Percentiles rank a stretch among this genome's conserved stretches.
Conservation (phyloP, 2,329 filamentous ascomycete genomes). For the Alternaria sp. region DNA sequence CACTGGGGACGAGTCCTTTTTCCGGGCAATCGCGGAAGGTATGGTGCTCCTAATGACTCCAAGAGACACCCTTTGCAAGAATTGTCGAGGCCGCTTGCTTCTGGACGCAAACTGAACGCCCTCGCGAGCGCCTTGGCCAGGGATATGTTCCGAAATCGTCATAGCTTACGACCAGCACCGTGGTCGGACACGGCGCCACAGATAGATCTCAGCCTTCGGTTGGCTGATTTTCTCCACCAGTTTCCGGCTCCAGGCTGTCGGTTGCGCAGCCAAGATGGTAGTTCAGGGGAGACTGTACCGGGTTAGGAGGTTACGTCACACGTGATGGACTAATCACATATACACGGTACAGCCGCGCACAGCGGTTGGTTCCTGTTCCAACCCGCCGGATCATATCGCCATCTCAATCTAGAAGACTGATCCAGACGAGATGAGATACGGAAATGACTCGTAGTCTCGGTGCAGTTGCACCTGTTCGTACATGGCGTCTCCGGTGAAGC, state of each 20-base stretch:
- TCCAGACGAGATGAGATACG: constrained; percentile 16
- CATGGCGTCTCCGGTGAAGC: background rate
- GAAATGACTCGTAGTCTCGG: constrained; percentile 18
- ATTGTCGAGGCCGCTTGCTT: background rate
- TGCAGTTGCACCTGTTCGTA: constrained; percentile 4
- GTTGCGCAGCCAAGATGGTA: constrained; percentile 27
- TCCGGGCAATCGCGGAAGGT: background rate
- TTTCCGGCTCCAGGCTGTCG: constrained; percentile 45
- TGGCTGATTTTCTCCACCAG: constrained; percentile 35
- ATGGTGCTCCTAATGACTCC: constrained; percentile 3
- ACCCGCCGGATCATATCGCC: constrained; percentile 18
- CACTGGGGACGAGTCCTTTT: background rate
- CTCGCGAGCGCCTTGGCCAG: constrained; percentile 17
- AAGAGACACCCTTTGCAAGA: background rate
- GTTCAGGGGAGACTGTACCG: constrained; percentile 14
- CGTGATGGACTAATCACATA: constrained; percentile 23
- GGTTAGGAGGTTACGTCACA: constrained; percentile 29
- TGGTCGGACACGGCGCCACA: constrained; percentile 36
- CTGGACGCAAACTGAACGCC: constrained; percentile 2
- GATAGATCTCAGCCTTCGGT: constrained; percentile 39
- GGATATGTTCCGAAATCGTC: constrained; percentile 26
- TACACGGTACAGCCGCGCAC: constrained; percentile 20
- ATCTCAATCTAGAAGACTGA: constrained; percentile 22
- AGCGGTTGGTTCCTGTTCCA: constrained; percentile 28
- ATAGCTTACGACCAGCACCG: constrained; percentile 40